A percentile compares a stretch with the other conserved stretches of the same genome.
Evolutionary conservation across 257 asterid species (phyloP).

Genomic region (Striga asiatica): DNA sequence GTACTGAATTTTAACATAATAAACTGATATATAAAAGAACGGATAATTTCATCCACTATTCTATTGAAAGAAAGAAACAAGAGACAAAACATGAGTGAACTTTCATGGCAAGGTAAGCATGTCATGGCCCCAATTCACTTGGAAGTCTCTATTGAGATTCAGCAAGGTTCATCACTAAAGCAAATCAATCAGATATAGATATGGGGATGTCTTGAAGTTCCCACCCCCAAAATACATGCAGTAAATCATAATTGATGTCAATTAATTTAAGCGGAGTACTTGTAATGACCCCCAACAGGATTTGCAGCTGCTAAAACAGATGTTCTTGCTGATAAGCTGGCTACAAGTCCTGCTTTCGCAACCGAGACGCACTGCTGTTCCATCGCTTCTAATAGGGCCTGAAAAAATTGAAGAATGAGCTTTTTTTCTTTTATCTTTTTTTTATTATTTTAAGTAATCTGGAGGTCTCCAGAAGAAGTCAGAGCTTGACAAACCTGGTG

Average conservation of each 20-base stretch:
- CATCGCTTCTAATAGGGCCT: conserved; percentile 97
- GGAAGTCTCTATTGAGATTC: conserved; percentile 14
- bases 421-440: not conserved
- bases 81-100: not conserved
- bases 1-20: not conserved
- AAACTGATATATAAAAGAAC: not conserved
- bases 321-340: conserved; percentile 96
- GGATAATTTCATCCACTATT: conserved; percentile 2
- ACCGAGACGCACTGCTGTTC: conserved; percentile 98
- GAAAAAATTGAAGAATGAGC: conserved; percentile 23
- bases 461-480: conserved; percentile 8
- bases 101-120: not conserved
- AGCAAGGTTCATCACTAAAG: conserved; percentile 6
- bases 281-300: conserved; percentile 95
- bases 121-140: not conserved
- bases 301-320: conserved; percentile 97
- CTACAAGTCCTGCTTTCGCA: conserved; percentile 99
- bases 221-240: conserved; percentile 6
- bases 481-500: conserved; percentile 60
- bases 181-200: not conserved
- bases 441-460: conserved; percentile 1
- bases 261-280: conserved; percentile 31
- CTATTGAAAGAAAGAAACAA: not conserved
- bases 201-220: conserved; percentile 6
- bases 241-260: conserved; percentile 11